These are phyloP conservation scores for Talaromyces trachyspermus DNA, from an alignment of 495 filamentous ascomycete species.

Conservation along the genomic window DNA sequence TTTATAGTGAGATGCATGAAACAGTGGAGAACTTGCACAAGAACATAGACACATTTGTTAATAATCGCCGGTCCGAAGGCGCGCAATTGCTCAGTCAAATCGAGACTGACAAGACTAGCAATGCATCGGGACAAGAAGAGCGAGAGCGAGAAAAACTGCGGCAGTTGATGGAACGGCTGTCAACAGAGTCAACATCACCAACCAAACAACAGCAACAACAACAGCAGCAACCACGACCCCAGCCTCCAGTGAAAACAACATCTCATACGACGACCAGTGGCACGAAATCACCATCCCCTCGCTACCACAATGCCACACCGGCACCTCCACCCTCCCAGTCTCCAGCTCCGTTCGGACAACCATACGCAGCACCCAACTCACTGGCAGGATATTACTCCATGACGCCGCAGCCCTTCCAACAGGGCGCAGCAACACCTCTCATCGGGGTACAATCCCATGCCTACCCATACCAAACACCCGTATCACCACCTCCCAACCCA, in stretches of 20 bases:
- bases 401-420: conserved; percentile 33
- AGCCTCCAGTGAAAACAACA: conserved; percentile 29
- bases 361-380: conserved; percentile 25
- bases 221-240: conserved; percentile 40
- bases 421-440: conserved; percentile 38
- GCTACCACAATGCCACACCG: conserved; percentile 36
- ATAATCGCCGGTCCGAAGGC: conserved; percentile 86
- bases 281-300: conserved; percentile 34
- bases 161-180: conserved; percentile 92
- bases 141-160: conserved; percentile 76
- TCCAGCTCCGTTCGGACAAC: conserved; percentile 35
- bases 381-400: conserved; percentile 18
- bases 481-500: conserved; percentile 38
- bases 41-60: conserved; percentile 95
- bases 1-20: conserved; percentile 93
- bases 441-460: conserved; percentile 48
- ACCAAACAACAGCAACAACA: conserved; percentile 30
- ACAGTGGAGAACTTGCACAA: conserved; percentile 91
- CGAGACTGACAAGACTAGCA: conserved; percentile 65
- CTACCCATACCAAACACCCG: conserved; percentile 42
- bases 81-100: conserved; percentile 83
- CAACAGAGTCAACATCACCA: conserved; percentile 55
- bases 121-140: conserved; percentile 68
- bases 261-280: conserved; percentile 8
- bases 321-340: conserved; percentile 30